phyloP scores from a whole-genome alignment of 2,329 filamentous ascomycete genomes.

The Aspergillus ochraceus region DNA sequence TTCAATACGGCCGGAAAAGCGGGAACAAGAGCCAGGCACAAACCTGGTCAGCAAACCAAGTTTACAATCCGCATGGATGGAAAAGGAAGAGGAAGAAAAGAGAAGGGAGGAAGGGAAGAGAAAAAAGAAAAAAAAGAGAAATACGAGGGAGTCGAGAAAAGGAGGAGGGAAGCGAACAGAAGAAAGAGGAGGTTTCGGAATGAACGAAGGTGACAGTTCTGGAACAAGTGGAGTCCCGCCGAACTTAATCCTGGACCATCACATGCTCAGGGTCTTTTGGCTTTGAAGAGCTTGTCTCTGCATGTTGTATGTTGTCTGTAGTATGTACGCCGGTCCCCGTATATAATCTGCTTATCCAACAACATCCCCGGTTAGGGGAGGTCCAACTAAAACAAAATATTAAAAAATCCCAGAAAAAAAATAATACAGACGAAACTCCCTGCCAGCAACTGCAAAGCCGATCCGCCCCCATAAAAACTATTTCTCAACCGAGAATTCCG shows the following conservation, averaged over 20 bases:
- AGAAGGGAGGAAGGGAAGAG: not conserved
- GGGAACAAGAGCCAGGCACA: not conserved
- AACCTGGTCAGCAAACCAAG: constrained; percentile 6
- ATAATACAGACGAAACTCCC: not conserved
- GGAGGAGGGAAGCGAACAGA: constrained; percentile 3
- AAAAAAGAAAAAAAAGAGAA: not conserved
- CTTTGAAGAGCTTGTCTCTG: not conserved
- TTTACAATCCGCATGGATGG: not conserved
- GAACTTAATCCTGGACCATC: constrained; percentile 6
- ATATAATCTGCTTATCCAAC: too few species aligned
- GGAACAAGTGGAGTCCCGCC: constrained; percentile 13
- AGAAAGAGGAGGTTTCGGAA: constrained; percentile 3
- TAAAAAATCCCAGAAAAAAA: not conserved
- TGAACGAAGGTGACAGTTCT: not conserved
- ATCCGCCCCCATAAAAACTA: not conserved
- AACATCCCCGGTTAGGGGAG: too few species aligned
- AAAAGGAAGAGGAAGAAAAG: not conserved
- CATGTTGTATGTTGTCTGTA: not conserved
- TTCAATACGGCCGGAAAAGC: constrained; percentile 20
- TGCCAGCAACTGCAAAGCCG: not conserved
- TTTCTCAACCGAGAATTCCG: not conserved
- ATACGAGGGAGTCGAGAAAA: not conserved
- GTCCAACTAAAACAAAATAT: not conserved
- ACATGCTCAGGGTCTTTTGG: not conserved
- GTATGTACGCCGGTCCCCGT: too few species aligned